phyloP scores from a whole-genome alignment of 768 basidiomycete genomes.

The Harrya chromipes region DNA sequence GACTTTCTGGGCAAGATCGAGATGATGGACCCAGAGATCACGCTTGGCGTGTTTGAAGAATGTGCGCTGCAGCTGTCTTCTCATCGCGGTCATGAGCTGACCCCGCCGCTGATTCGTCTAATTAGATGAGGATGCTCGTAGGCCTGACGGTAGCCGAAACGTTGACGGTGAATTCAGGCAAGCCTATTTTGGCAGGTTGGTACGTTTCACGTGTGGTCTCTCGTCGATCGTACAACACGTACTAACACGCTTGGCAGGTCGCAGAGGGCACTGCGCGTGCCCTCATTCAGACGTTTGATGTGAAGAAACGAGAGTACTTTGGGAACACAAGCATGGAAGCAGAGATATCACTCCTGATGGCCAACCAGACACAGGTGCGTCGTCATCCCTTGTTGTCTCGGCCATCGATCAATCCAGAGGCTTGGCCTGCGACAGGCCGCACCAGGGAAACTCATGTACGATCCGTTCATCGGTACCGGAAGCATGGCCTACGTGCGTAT shows the following conservation, averaged over 20 bases:
- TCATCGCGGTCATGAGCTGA: not conserved
- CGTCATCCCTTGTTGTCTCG: not conserved
- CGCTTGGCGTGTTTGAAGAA: slow-evolving; percentile 79
- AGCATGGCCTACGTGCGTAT: slow-evolving; percentile 77
- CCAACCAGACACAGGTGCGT: slow-evolving; percentile 84
- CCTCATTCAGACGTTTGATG: slow-evolving; percentile 69
- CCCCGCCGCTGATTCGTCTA: not conserved
- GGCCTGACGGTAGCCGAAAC: slow-evolving; percentile 48
- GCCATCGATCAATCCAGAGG: not conserved
- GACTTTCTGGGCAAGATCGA: slow-evolving; percentile 76
- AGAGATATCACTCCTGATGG: slow-evolving; percentile 93
- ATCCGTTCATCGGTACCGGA: slow-evolving; percentile 93
- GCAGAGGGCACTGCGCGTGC: slow-evolving; percentile 64
- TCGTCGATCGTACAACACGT: not conserved
- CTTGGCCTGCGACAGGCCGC: slow-evolving; percentile 51
- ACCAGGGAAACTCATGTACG: slow-evolving; percentile 89
- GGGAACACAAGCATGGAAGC: slow-evolving; percentile 99
- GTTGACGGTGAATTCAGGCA: slow-evolving; percentile 67
- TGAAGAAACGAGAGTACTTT: slow-evolving; percentile 87
- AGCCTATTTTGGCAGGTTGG: slow-evolving; percentile 86
- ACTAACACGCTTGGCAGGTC: slow-evolving; percentile 35
- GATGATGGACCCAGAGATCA: slow-evolving; percentile 74
- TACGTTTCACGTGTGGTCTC: slow-evolving; percentile 38
- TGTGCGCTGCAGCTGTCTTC: slow-evolving; percentile 43
- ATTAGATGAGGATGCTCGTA: slow-evolving; percentile 50